Conservation (phyloP, 768 basidiomycete species). For the Udeniomyces megalosporus region DNA sequence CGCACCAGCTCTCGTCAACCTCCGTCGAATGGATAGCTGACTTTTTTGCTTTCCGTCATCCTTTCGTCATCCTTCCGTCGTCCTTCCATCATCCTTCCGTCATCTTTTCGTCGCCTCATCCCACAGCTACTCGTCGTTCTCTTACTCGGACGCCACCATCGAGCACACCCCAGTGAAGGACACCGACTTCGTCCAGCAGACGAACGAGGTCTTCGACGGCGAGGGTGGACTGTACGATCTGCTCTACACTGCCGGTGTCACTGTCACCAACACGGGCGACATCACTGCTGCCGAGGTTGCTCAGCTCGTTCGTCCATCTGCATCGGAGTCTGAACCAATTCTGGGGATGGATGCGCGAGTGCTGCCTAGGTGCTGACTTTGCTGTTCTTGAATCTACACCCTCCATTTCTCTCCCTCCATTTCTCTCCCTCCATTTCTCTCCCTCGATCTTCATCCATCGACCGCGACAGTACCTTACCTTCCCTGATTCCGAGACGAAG, state of each 20-base stretch:
- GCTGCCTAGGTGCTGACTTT: too few species aligned
- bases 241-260: conserved; percentile 17
- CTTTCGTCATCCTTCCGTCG: too few species aligned
- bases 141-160: not conserved
- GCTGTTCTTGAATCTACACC: too few species aligned
- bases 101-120: too few species aligned
- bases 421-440: not conserved
- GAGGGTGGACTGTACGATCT: conserved; percentile 25
- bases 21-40: conserved; percentile 5
- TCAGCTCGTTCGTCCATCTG: conserved; percentile 23
- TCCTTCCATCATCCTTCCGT: not conserved
- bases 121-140: conserved; percentile 1
- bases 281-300: conserved; percentile 27
- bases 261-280: conserved; percentile 30
- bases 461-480: conserved; percentile 2
- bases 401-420: not conserved
- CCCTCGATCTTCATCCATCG: not conserved
- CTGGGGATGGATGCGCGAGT: too few species aligned
- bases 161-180: not conserved
- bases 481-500: not conserved
- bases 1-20: too few species aligned
- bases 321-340: too few species aligned
- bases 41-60: conserved; percentile 15
- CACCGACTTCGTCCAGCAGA: conserved; percentile 24
- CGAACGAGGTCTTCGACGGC: conserved; percentile 27